These are phyloP conservation scores for Fusarium dimerum DNA, from an alignment of 2,329 filamentous ascomycete genomes.

Conservation along the genomic window DNA sequence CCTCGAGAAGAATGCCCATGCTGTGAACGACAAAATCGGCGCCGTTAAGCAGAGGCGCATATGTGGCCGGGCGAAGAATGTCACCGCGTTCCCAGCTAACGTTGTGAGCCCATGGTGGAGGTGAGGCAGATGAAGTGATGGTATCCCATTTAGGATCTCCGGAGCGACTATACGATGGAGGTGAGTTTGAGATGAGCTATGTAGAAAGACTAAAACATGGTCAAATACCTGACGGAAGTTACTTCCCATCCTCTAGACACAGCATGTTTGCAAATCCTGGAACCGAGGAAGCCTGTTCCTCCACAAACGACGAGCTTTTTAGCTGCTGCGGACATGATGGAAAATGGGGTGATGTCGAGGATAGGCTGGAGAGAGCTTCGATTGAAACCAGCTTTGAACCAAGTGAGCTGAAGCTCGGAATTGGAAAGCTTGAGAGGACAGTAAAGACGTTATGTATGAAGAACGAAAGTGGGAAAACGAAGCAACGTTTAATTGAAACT, in stretches of 20 bases:
- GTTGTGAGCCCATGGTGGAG: constrained; percentile 78
- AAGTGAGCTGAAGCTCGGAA: constrained; percentile 1
- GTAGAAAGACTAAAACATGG: constrained; percentile 2
- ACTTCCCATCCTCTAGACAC: constrained; percentile 87
- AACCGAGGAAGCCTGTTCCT: constrained; percentile 88
- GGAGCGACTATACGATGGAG: constrained; percentile 65
- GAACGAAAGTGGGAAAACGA: background rate
- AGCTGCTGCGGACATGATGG: constrained; percentile 52
- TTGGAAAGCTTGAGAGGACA: background rate
- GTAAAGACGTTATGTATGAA: background rate
- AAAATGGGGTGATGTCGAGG: constrained; percentile 23
- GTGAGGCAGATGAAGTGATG: constrained; percentile 68
- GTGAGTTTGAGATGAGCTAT: constrained; percentile 15
- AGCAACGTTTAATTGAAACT: background rate
- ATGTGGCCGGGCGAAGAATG: constrained; percentile 80
- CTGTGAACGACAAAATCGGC: constrained; percentile 89
- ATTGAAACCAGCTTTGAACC: background rate
- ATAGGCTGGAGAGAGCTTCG: background rate
- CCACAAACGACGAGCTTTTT: constrained; percentile 90
- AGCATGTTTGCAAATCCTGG: constrained; percentile 87
- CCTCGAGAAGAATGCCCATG: constrained; percentile 94
- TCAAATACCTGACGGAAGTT: constrained; percentile 78
- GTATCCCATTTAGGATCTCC: constrained; percentile 84
- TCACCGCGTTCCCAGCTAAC: constrained; percentile 89
- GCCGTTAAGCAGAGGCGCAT: constrained; percentile 71